phyloP scores from a whole-genome alignment of 805 yeast species.

The Saturnispora sekii region DNA sequence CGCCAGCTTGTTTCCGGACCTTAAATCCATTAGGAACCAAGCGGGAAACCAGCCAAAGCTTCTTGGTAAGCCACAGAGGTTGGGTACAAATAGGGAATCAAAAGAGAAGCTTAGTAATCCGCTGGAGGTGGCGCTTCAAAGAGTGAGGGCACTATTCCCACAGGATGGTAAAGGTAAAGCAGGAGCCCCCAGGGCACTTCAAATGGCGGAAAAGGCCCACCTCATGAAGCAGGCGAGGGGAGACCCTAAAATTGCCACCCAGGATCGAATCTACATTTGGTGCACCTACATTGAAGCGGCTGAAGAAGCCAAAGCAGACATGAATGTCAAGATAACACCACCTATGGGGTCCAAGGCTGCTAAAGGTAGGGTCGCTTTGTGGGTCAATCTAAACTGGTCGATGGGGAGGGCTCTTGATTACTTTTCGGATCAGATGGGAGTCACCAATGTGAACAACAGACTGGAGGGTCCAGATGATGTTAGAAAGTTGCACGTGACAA shows the following conservation, averaged over 20 bases:
- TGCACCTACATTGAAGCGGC: conserved; percentile 29
- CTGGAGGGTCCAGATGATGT: no score
- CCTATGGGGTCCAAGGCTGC: no score
- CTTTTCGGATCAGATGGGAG: conserved; percentile 36
- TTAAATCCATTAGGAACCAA: conserved; percentile 31
- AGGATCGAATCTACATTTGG: conserved; percentile 43
- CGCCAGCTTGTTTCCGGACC: conserved; percentile 42
- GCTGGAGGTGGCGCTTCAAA: conserved; percentile 13
- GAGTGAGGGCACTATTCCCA: conserved; percentile 11
- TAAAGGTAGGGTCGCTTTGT: conserved; percentile 24
- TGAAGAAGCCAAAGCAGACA: no score
- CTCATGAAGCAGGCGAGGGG: conserved; percentile 44
- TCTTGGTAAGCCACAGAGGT: conserved; percentile 6
- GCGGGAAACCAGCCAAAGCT: conserved; percentile 7
- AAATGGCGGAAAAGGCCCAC: conserved; percentile 28
- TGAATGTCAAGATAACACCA: no score
- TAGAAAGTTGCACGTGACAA: no score
- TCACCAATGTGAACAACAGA: conserved; percentile 40
- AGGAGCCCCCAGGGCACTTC: conserved; percentile 6
- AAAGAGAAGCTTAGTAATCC: conserved; percentile 6
- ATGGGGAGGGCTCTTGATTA: conserved; percentile 50
- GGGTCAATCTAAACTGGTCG: conserved; percentile 47
- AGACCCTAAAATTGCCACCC: conserved; percentile 32
- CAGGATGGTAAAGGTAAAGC: not conserved
- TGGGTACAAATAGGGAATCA: conserved; percentile 5